Evolutionary conservation across 805 yeast genomes (phyloP), one percentile per base, ranked within the genome.

Genomic region (Wickerhamomyces hampshirensis): DNA sequence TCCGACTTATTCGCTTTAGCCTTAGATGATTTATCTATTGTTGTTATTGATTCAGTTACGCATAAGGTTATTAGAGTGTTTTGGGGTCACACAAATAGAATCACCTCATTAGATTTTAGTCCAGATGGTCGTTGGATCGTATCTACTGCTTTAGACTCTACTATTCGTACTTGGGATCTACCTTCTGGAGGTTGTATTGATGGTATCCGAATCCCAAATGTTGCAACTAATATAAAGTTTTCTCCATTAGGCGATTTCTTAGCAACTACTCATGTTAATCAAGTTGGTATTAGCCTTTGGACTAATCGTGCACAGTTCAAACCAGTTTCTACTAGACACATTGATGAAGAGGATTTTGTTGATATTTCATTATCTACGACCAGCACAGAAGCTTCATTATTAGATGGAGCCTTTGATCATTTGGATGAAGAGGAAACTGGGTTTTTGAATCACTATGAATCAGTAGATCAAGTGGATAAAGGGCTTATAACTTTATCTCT

Each of bases 111-210:
- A 57, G 97, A 86, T 57, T 91, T 93, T 55, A 80, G 95, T 4
- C 94, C 96, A 5, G 91, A 89, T 58, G 98, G 97, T 24, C 77
- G 97, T 58, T 93, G 98, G 97, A 65, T 93, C 24, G 79, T 93
- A 7, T 77, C 93, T 17, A 79, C 85, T 2, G 73, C 88, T 1
- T 66, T 88, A 42, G 99, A 93, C 56, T 71, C 85, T 2, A 88
- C 98, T 0, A 68, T 93, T 33, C 75, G 98, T 53, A 87, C 96
- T 1, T 93, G 98, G 98, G 98, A 93, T 59, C 72, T 93, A 41
- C 98, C 98, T 28, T 84, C 96, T 2, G 98, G 98, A 33, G 86
- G 89, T 1, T 91, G 98, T 60, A 87, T 93, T 39, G 98, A 93
- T 63, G 97, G 96, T 44, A 79, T 91, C 13, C 64, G 67, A 35